A percentile compares a stretch with the other conserved stretches of the same genome.
Evolutionary conservation across 371 early-diverging fungal genomes (phyloP).

Genomic region (Capillidium heterosporum): DNA sequence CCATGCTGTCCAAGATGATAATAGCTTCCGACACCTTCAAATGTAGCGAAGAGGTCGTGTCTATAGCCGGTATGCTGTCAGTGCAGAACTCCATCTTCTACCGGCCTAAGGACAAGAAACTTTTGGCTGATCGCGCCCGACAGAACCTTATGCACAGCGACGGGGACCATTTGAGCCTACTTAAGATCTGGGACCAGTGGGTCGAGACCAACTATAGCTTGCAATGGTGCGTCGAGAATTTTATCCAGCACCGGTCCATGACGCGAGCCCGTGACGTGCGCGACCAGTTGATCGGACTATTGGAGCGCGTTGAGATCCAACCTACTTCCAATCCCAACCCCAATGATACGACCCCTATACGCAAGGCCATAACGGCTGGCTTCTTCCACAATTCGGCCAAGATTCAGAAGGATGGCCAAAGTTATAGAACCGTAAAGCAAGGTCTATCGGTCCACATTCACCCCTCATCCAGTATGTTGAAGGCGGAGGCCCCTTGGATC

Average conservation of each 20-base stretch:
- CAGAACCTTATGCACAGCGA: slow-evolving; percentile 62
- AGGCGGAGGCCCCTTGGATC: slow-evolving; percentile 59
- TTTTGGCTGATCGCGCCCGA: slow-evolving; percentile 85
- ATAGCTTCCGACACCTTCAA: slow-evolving; percentile 78
- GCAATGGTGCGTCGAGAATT: slow-evolving; percentile 94
- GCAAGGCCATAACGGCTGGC: slow-evolving; percentile 81
- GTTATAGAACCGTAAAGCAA: slow-evolving; percentile 81
- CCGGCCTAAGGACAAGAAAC: slow-evolving; percentile 84
- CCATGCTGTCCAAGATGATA: slow-evolving; percentile 83
- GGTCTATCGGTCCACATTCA: slow-evolving; percentile 85
- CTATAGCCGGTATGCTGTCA: slow-evolving; percentile 78
- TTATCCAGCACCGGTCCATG: slow-evolving; percentile 80
- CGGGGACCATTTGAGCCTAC: slow-evolving; percentile 83
- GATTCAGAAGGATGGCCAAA: slow-evolving; percentile 64
- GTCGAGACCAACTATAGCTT: slow-evolving; percentile 82
- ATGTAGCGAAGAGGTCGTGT: slow-evolving; percentile 80
- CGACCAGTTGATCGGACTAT: slow-evolving; percentile 78
- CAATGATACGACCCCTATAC: slow-evolving; percentile 49
- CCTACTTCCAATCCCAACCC: slow-evolving; percentile 57
- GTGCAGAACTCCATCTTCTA: slow-evolving; percentile 85
- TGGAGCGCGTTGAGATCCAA: slow-evolving; percentile 87
- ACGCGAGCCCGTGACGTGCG: slow-evolving; percentile 82
- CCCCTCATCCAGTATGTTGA: slow-evolving; percentile 65
- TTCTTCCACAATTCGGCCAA: slow-evolving; percentile 89
- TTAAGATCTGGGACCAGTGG: slow-evolving; percentile 92